Evolutionary conservation across 352 stramenopile species (phyloP).

Genomic region (Poterioochromonas sp.): DNA sequence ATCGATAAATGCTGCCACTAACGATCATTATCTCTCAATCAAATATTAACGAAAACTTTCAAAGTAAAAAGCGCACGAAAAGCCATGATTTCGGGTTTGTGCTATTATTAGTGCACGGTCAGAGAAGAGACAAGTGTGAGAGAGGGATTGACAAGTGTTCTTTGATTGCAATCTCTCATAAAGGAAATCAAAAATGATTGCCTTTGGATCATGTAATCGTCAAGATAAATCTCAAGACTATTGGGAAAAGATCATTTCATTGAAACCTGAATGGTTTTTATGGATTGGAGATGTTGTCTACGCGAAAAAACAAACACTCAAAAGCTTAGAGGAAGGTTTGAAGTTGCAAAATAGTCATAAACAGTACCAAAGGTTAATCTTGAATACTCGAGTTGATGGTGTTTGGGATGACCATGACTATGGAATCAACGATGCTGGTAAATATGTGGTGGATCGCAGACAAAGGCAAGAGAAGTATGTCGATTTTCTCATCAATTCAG

Average conservation of each 20-base stretch:
- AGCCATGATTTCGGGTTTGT: no score
- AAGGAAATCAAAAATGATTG: slow-evolving; percentile 8
- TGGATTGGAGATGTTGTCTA: slow-evolving; percentile 40
- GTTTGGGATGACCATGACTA: slow-evolving; percentile 65
- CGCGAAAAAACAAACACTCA: not conserved
- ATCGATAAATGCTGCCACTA: no score
- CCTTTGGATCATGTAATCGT: slow-evolving; percentile 37
- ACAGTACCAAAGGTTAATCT: slow-evolving; percentile 29
- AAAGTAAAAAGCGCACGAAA: no score
- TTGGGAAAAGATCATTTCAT: slow-evolving; percentile 19
- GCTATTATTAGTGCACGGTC: no score
- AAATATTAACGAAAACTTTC: no score
- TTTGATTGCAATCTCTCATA: no score
- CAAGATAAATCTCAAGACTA: slow-evolving; percentile 32
- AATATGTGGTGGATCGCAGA: slow-evolving; percentile 44
- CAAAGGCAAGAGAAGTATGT: slow-evolving; percentile 49
- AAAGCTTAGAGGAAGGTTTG: not conserved
- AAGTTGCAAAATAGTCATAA: not conserved
- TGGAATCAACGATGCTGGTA: slow-evolving; percentile 57
- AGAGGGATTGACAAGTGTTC: no score
- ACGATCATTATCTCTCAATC: no score
- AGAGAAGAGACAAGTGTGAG: no score
- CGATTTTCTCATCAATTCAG: slow-evolving; percentile 48
- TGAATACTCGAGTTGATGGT: slow-evolving; percentile 44
- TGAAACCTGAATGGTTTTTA: not conserved